phyloP scores from a whole-genome alignment of 805 yeast species.

The Candida coquimbonensis region DNA sequence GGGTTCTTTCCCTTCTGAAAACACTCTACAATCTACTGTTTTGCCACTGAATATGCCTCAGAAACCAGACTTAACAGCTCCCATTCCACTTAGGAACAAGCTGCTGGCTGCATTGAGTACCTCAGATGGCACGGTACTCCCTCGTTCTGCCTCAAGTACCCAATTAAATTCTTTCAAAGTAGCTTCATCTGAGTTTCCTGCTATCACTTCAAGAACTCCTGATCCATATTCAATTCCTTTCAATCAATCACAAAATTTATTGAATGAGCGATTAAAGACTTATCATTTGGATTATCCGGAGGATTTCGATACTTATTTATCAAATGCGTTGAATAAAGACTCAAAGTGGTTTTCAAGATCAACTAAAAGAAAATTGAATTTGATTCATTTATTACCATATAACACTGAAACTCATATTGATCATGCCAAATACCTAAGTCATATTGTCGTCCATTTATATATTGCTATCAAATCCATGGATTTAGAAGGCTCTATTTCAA shows the following conservation, averaged over 20 bases:
- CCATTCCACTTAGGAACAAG: slow-evolving; percentile 19
- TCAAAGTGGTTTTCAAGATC: slow-evolving; percentile 35
- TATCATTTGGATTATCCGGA: slow-evolving; percentile 50
- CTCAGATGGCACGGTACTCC: neutral
- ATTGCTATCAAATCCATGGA: slow-evolving; percentile 72
- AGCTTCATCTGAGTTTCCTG: slow-evolving; percentile 4
- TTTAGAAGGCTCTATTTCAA: slow-evolving; percentile 59
- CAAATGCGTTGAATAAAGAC: slow-evolving; percentile 24
- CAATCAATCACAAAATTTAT: slow-evolving; percentile 15
- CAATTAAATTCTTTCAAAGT: slow-evolving; percentile 3
- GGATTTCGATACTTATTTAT: slow-evolving; percentile 27
- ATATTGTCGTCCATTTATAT: slow-evolving; percentile 73
- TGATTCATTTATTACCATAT: slow-evolving; percentile 58
- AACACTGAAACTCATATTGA: slow-evolving; percentile 59
- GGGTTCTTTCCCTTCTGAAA: neutral
- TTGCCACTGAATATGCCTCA: neutral
- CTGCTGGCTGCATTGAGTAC: slow-evolving; percentile 4
- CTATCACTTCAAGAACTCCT: slow-evolving; percentile 18
- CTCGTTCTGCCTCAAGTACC: slow-evolving; percentile 14
- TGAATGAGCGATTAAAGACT: slow-evolving; percentile 27
- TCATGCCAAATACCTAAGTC: slow-evolving; percentile 66
- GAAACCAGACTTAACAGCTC: slow-evolving; percentile 10
- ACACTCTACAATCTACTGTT: neutral
- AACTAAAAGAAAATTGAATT: slow-evolving; percentile 25
- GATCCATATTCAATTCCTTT: slow-evolving; percentile 15